Conservation (phyloP, 257 asterid genomes). For the Scutellaria galericulata region DNA sequence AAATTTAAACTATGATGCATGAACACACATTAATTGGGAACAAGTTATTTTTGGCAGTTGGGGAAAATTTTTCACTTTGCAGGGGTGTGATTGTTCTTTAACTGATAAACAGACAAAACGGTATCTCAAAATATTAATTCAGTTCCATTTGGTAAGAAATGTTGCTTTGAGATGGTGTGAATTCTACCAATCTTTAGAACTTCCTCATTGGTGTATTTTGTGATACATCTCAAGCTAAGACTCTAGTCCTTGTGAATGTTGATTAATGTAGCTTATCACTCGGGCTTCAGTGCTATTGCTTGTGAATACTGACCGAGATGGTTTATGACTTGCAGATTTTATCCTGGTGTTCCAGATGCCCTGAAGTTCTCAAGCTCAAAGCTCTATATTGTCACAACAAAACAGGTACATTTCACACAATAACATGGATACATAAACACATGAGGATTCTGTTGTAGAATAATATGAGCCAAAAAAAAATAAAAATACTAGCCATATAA, state of each 20-base stretch:
- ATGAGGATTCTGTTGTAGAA: neutral
- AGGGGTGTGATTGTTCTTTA: too few relatives aligned
- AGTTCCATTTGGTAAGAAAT: neutral
- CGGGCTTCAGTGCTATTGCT: too few relatives aligned
- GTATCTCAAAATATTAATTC: neutral
- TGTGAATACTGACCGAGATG: neutral
- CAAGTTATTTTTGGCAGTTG: too few relatives aligned
- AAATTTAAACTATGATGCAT: neutral
- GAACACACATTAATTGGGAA: too few relatives aligned
- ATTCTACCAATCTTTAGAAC: neutral
- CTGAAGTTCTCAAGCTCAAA: conserved; percentile 90
- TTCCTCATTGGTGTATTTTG: neutral
- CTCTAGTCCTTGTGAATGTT: conserved; percentile 5
- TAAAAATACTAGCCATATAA: too few relatives aligned
- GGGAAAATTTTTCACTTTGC: too few relatives aligned
- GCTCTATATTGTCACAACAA: conserved; percentile 89
- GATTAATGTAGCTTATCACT: neutral
- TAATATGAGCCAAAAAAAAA: neutral
- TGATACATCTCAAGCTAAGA: neutral
- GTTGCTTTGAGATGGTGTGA: neutral
- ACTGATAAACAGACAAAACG: too few relatives aligned
- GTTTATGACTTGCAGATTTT: conserved; percentile 60
- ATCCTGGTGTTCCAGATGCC: conserved; percentile 96
- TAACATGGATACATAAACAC: neutral
- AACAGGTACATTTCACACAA: conserved; percentile 57